Base-by-base conservation (phyloP, 768 basidiomycete species). In the Boletus vinaceobasis region DNA sequence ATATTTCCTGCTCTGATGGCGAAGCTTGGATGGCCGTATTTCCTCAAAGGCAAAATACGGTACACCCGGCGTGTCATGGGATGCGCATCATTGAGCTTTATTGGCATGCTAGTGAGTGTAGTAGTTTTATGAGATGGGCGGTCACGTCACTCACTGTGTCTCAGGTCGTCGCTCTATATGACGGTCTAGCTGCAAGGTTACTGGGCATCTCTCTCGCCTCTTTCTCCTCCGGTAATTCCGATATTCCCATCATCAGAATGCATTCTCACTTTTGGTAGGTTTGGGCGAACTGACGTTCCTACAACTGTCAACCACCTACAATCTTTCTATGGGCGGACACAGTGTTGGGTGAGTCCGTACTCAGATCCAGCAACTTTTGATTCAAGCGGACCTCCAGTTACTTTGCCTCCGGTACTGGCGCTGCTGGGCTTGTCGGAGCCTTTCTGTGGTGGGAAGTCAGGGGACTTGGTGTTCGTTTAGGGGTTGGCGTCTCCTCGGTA, bases 381-480 rank as follows among this genome's bases (percentile, higher is more conserved):
- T 48, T 53, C 15, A n/a, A 43, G 33, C 1, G 5, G 13, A n/a
- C 11, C 7, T 35, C 3, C 40, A 90, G 89, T 5, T 97, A 93
- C 65, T 99, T 98, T 71, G 87, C 95, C 7, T 87, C 88, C 9
- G 96, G 96, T 0, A 98, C 96, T 0, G 96, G 96, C 1, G 92
- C 89, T 5, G 96, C 96, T 0, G 96, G 96, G 0, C 81, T 99
- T 1, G 88, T 87, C 1, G 96, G 96, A 7, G 93, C 96, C 0
- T 88, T 89, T 37, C 65, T 97, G 13, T 98, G 97, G 97, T 98
- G 96, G 96, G 79, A 93, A 59, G 74, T 98, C 5, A 78, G 97
- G 19, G 82, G 83, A 2, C 72, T 96, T 0, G 96, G 97, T 21
- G 92, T 99, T 6, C 80, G 84, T 42, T 63, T 76, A 11, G 97